Base-by-base conservation (phyloP, 148 eudicot genomes). In the Dianthus caryophyllus region DNA sequence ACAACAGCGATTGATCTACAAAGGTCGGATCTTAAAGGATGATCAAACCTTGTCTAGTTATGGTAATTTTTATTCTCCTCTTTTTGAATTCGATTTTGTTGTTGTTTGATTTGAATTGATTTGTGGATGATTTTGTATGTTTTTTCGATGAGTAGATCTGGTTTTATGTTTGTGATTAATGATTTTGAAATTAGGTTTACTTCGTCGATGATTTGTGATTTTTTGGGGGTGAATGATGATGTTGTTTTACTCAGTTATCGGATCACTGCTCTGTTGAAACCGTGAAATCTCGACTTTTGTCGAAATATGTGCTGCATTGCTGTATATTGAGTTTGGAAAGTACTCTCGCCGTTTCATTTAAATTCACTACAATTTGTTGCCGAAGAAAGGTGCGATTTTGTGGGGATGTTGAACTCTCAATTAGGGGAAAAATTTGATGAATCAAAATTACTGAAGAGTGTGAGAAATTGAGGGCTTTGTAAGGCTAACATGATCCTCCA, bases 11-110 rank as follows among this genome's bases (percentile, higher is more conserved):
- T 44, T 88, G 87, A 88, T 88, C 70, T 88, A 88, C 68, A 88
- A 88, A 70, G 94, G 94, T 22, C 84, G 94, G 83, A 85, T 88
- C 83, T 82, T 88, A 70, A 88, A 88, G 82, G 87, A 88, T 48
- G 90, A 88, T 63, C 90, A 88, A 66, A 83, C 83, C 64, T 86
- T 88, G 53, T 78, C 64, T 48, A 81, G 84, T 76, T 91, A 91
- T 70, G 96, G 96, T 91, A 84, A 41, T 67, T 27, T n/a, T 33
- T 55, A 62, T 50, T 69, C 33, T 31, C 47, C 9, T 17, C 39
- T 1, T 49, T 22, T 43, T 5, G 78, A 85, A 81, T 70, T 81
- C 75, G 1, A 36, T 49, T 39, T 65, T 6, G 56, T 44, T 24
- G 49, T 39, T 6, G 46, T 76, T 52, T 41, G 53, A 57, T 59